These are phyloP conservation scores for Mycothermus thermophilus DNA, from an alignment of 495 filamentous ascomycete genomes.

Conservation along the genomic window DNA sequence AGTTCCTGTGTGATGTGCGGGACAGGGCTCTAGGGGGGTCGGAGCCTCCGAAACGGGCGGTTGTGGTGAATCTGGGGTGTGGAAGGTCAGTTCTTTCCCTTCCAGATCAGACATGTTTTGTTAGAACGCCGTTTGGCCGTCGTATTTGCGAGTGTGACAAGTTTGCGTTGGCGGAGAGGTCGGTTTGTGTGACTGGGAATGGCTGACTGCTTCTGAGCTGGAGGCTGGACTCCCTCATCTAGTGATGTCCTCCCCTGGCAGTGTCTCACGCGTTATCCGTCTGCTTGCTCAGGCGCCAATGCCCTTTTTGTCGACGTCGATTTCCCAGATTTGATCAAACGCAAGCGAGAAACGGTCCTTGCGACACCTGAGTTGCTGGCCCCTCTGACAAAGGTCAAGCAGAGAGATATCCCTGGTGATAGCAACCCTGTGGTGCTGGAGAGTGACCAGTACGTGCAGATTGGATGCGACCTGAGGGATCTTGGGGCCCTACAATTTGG, in stretches of 20 bases:
- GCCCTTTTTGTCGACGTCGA: conserved; percentile 75
- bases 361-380: conserved; percentile 43
- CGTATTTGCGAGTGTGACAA: conserved; percentile 4
- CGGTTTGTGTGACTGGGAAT: conserved; percentile 7
- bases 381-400: conserved; percentile 5
- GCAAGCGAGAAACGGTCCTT: conserved; percentile 54
- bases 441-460: conserved; percentile 57
- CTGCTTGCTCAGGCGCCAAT: conserved; percentile 34
- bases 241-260: conserved; percentile 90
- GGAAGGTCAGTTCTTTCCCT: conserved; percentile 55
- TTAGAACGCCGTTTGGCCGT: too few relatives aligned
- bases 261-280: conserved; percentile 50
- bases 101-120: background rate
- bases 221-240: too few relatives aligned
- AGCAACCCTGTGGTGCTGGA: conserved; percentile 34
- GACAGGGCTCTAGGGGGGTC: too few relatives aligned
- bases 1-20: conserved; percentile 39
- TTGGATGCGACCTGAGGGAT: conserved; percentile 72
- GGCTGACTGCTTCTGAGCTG: too few relatives aligned
- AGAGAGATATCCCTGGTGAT: background rate
- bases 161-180: background rate
- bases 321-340: conserved; percentile 63
- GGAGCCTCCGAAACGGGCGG: conserved; percentile 33
- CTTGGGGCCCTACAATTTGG: conserved; percentile 41
- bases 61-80: conserved; percentile 75